These are phyloP conservation scores for Ganoderma boninense DNA, from an alignment of 1,284 basidiomycete species.

Conservation along the genomic window DNA sequence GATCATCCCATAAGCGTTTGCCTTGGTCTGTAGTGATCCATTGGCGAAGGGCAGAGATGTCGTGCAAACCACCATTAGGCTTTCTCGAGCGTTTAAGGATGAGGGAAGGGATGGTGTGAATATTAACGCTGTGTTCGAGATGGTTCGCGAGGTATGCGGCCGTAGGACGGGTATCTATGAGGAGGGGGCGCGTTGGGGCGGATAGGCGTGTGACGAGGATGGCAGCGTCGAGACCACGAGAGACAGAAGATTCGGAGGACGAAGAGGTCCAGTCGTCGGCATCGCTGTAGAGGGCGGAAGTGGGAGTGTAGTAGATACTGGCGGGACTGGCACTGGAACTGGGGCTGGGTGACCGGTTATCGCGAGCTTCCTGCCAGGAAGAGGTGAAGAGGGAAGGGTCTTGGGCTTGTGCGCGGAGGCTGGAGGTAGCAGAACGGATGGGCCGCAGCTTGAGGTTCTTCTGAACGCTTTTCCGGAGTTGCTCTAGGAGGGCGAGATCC, in stretches of 20 bases:
- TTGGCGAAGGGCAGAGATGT: slow-evolving; percentile 72
- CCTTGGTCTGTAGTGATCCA: slow-evolving; percentile 82
- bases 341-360: slow-evolving; percentile 53
- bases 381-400: slow-evolving; percentile 42
- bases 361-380: slow-evolving; percentile 39
- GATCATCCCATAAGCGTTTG: slow-evolving; percentile 70
- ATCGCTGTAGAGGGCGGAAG: slow-evolving; percentile 46
- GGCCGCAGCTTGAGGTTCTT: slow-evolving; percentile 80
- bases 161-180: slow-evolving; percentile 83
- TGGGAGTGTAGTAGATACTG: slow-evolving; percentile 69
- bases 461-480: slow-evolving; percentile 72
- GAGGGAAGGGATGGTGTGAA: slow-evolving; percentile 81
- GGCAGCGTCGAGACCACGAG: slow-evolving; percentile 55
- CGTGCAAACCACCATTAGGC: slow-evolving; percentile 67
- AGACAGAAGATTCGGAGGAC: slow-evolving; percentile 36
- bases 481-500: slow-evolving; percentile 70
- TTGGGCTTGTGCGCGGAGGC: slow-evolving; percentile 28
- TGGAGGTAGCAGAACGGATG: slow-evolving; percentile 57
- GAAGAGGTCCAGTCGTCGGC: slow-evolving; percentile 37
- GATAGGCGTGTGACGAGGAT: slow-evolving; percentile 60
- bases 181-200: slow-evolving; percentile 62
- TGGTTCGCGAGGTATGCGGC: slow-evolving; percentile 70
- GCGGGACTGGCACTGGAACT: slow-evolving; percentile 57
- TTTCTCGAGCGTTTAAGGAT: slow-evolving; percentile 86
- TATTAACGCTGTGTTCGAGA: slow-evolving; percentile 75